Evolutionary conservation across 2,329 filamentous ascomycete genomes (phyloP), one percentile per base, ranked within the genome.

Genomic region (Epichloe festucae): DNA sequence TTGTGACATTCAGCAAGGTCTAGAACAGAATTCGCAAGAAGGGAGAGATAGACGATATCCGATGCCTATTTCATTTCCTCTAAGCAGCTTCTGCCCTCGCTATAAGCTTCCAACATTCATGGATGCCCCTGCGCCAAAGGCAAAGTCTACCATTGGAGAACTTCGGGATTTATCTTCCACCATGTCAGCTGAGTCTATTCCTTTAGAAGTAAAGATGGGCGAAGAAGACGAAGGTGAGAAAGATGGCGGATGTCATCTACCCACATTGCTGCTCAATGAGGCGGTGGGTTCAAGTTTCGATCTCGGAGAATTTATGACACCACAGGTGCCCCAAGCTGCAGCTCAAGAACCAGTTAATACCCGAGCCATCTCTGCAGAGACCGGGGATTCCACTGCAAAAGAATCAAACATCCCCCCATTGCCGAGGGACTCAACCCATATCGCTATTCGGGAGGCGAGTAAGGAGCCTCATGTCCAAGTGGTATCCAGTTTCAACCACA

Each of bases 101-200:
- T 58, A 55, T 45, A 43, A 53, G 42, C 46, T 56, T 2, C 56
- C 55, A 7, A 56, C 27, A 4, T 46, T 58, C n/a, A 54, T 56
- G 31, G 39, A 52, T 36, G 46, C 51, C 36, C 51, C 55, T 10
- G 27, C 48, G 14, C 14, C 34, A n/a, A 51, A 47, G 19, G 46
- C 51, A 15, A 52, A 53, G 38, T 51, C 54, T 21, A 51, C 46
- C 12, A 45, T 46, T 35, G 53, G 54, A 44, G 56, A 56, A 49
- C 35, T 55, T 17, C 51, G 52, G 21, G 43, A 53, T n/a, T 11
- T 51, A 14, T 54, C 40, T n/a, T 44, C 53, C 14, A 44, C 27
- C 43, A 31, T 43, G 12, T 52, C 53, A 31, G 31, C 21, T 35
- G 34, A 49, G 19, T 39, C 51, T 46, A 35, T 43, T 36, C 34